A percentile compares a stretch with the other conserved stretches of the same genome.
Conservation (phyloP, 257 asterid genomes). For the Solanum pinnatisectum region DNA sequence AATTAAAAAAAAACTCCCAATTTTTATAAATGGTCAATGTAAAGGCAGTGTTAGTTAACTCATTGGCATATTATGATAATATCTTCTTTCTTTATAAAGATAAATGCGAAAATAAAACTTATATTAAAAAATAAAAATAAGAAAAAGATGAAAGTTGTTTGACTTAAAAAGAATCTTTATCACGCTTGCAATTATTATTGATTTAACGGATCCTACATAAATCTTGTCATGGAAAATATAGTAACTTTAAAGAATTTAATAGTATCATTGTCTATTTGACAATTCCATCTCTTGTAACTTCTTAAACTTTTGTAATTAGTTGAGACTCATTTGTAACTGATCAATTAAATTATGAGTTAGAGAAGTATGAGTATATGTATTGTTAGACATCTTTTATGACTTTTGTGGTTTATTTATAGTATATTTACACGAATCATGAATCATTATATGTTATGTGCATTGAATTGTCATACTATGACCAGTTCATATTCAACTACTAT, state of each 20-base stretch:
- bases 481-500: too few relatives aligned
- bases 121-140: not conserved
- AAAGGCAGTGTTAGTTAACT: not conserved
- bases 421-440: not conserved
- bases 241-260: not conserved
- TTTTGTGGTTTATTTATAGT: not conserved
- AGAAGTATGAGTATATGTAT: not conserved
- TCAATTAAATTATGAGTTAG: not conserved
- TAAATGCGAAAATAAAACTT: not conserved
- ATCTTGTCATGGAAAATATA: not conserved
- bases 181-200: conserved; percentile 13
- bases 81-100: not conserved
- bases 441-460: too few relatives aligned
- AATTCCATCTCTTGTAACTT: not conserved
- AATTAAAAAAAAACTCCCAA: not conserved
- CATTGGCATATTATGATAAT: not conserved
- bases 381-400: not conserved
- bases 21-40: not conserved
- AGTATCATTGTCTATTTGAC: not conserved
- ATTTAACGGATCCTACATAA: not conserved
- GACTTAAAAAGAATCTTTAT: conserved; percentile 1
- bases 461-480: too few relatives aligned
- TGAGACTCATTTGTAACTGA: not conserved
- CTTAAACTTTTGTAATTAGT: not conserved
- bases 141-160: not conserved